Percentiles rank a stretch among this genome's conserved stretches.
These are phyloP conservation scores for Colletotrichum nymphaeae DNA, from an alignment of 2,329 filamentous ascomycete genomes.

Conservation along the genomic window DNA sequence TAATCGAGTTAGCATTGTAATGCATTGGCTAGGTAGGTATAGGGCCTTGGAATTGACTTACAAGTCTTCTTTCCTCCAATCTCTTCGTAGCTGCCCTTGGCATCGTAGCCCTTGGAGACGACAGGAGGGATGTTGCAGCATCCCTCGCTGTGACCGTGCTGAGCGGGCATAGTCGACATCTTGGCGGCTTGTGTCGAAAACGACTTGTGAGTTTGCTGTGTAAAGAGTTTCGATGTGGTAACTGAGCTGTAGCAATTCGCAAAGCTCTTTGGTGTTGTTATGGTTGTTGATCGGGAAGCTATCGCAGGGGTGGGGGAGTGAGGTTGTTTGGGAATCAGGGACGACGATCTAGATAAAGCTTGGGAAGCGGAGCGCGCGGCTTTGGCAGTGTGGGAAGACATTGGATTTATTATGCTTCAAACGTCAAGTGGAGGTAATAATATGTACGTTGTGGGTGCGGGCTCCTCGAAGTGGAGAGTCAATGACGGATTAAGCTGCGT, in stretches of 20 bases:
- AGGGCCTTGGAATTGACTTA: constrained; percentile 37
- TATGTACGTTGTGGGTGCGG: neutral
- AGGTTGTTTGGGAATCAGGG: constrained; percentile 3
- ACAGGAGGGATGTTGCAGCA: constrained; percentile 71
- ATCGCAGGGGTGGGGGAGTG: neutral
- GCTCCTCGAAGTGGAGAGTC: neutral
- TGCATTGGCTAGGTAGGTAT: too few relatives aligned
- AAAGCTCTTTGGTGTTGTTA: constrained; percentile 6
- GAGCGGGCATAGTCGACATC: constrained; percentile 64
- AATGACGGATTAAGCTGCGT: neutral
- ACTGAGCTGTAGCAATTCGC: neutral
- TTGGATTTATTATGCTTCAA: neutral
- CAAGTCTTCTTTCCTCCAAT: constrained; percentile 67
- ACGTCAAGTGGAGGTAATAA: neutral
- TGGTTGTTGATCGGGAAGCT: constrained; percentile 13
- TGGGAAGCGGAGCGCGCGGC: constrained; percentile 26
- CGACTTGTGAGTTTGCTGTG: neutral
- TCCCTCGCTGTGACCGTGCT: constrained; percentile 65
- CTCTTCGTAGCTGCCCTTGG: constrained; percentile 67
- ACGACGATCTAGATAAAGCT: constrained; percentile 10
- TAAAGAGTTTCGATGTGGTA: neutral
- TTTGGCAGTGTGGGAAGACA: constrained; percentile 19
- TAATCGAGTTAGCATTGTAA: neutral
- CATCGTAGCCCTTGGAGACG: constrained; percentile 63
- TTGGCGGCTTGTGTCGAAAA: constrained; percentile 23